Base-by-base conservation (phyloP, 73 alveolate genomes). In the Paramecium caudatum region DNA sequence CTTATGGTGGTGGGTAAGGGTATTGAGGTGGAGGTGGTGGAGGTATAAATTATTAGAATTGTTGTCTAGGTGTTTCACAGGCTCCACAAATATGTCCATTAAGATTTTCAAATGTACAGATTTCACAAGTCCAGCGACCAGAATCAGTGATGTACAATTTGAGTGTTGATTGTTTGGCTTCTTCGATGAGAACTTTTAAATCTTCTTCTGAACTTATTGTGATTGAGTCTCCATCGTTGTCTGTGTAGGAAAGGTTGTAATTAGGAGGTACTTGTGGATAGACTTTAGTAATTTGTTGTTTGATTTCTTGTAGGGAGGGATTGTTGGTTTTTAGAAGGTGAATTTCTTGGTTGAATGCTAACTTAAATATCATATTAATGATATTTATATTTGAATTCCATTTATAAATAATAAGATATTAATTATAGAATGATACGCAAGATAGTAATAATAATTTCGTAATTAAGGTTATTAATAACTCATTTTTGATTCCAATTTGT, bases 401-500 rank as follows among this genome's bases (percentile, higher is more conserved):
- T 27, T 15, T 23, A 55, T 4, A 55, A 27, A 55, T 55, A 8
- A 10, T 55, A 10, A 55, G 30, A 55, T 55, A 55, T 55, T 27
- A 55, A 27, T 55, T n/a, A n/a, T n/a, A n/a, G 80, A 55, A 55
- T 55, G 45, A 55, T 55, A 43, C 30, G 80, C n/a, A n/a, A n/a
- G n/a, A n/a, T n/a, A n/a, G n/a, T n/a, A n/a, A n/a, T n/a, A n/a
- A n/a, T n/a, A n/a, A n/a, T n/a, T n/a, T n/a, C n/a, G n/a, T n/a
- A n/a, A n/a, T n/a, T n/a, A n/a, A n/a, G n/a, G n/a, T n/a, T n/a
- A n/a, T 55, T 55, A 55, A 27, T 27, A 23, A 5, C 25, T 55
- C 80, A 65, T 65, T 65, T 65, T 36, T 65, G 34, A 65, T 65
- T 65, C 83, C 83, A 65, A 36, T 65, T 86, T 13, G 39, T 62